Evolutionary conservation across 805 yeast genomes (phyloP), one percentile per base, ranked within the genome.

Genomic region (Candida pseudoglaebosa): DNA sequence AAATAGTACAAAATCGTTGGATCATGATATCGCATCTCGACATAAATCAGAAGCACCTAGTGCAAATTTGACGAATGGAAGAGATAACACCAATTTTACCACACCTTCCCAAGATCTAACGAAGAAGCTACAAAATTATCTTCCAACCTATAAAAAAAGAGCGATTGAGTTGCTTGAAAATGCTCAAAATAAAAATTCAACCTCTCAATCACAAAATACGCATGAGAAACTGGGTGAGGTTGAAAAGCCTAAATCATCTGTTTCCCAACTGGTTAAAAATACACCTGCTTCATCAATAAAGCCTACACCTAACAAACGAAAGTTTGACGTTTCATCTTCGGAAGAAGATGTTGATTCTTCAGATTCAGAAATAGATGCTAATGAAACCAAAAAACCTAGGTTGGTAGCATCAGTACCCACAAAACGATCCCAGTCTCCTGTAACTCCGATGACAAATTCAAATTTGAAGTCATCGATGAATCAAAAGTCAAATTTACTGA

Each of bases 301-400:
- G 9, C 22, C 38, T 6, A 21, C 33, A 5, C 17, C 21, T 18
- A 36, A 36, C 10, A 49, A 44, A 36, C 33, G 49, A 22, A 35
- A 28, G 10, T 40, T 43, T 24, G 46, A 38, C 18, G 47, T 42
- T 9, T 50, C 53, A 7, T 44, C 54, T 2, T 43, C 45, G 4
- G 49, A 37, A 8, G 43, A 40, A 26, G 42, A 39, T 9, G 34
- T 16, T 21, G 46, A 38, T 28, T 37, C 41, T n/a, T 36, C 29
- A 5, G 38, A 36, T 24, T 34, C 28, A n/a, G 26, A 24, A 7
- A 35, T 14, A 13, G 35, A 30, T 10, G 43, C 18, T 12, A 32
- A 34, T 6, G 36, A 34, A 19, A 21, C 18, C 4, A 39, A 37
- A 5, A 35, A 16, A 33, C 39, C 47, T 4, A 32, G 42, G 32